Evolutionary conservation across 345 rosid species (phyloP), one percentile per base, ranked within the genome.

Genomic region (Raphanus raphanistrum): DNA sequence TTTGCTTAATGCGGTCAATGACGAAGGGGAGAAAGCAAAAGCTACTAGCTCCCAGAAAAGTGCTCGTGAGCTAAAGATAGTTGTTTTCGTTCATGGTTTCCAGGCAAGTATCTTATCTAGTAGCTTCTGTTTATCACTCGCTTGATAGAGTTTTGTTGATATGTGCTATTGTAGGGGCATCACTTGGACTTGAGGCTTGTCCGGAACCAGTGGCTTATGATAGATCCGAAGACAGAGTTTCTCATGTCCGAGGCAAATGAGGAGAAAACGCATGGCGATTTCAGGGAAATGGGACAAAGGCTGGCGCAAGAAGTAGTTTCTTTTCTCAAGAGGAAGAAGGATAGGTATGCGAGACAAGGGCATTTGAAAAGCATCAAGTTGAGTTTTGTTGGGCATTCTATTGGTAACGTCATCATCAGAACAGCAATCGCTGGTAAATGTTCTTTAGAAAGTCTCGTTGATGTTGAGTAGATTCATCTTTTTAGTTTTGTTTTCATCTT

Each of bases 361-460:
- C 75, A 78, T 70, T 72, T 89, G 63, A 91, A 82, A 85, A 77
- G 82, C 68, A 86, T 95, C 85, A 92, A 86, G 82, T 85, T 95
- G 77, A 91, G 96, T 84, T 95, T 95, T 84, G 96, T 90, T 60
- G 98, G 98, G 35, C 99, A 95, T 84, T 95, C 98, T 57, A 90
- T 95, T 75, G 99, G 98, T 81, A 95, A 92, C 68, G 77, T 95
- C 71, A 92, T 95, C 75, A 83, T 92, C 77, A 84, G 98, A 82
- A 79, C 99, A 74, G 97, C 97, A 36, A 77, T 95, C 57, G 83
- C 96, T 72, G 99, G 99, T 95, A 83, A 63, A 64, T 15, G 55
- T 69, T 5, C 55, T 63, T 80, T 25, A 8, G 21, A 74, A 45
- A 43, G 29, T 70, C 50, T 9, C 2, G 10, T 32, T 16, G 36